Evolutionary conservation across 2,329 filamentous ascomycete genomes (phyloP), one percentile per base, ranked within the genome.

Genomic region (Stagonosporopsis rhizophila): DNA sequence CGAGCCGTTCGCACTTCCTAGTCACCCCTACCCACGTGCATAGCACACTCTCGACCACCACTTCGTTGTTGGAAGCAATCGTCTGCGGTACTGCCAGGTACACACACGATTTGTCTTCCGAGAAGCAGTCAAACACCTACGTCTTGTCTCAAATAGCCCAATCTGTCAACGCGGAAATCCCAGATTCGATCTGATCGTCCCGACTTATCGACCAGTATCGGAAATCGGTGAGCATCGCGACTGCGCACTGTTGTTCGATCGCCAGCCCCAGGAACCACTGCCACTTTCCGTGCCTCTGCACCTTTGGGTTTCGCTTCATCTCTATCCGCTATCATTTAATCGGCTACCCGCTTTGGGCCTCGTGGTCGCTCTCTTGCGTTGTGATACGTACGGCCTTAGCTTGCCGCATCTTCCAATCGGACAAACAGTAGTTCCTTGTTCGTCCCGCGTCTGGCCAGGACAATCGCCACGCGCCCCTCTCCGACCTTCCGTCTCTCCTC

Each of bases 401-500:
- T 65, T 58, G 51, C 61, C 22, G 55, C 60, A 46, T 22, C 47
- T 35, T 28, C 47, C 53, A 47, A 56, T 68, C 69, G 68, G 67
- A 68, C 66, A 62, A 68, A 67, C 54, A 62, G 35, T 58, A 52
- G 57, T 59, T 60, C 64, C 47, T 64, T 58, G 46, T 34, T 45
- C 42, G 28, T 60, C 59, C 52, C 61, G 52, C 59, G 58, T 60
- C 58, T 50, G 58, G 52, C 56, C 40, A 51, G 50, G 57, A 65
- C 53, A 57, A 51, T 67, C 58, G 67, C 70, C 66, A 66, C 68
- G 54, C 56, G 59, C 60, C 60, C 63, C 68, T 61, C 66, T 62
- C 60, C 52, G 47, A 44, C 30, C 35, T 39, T 40, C 47, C 19
- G 27, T 42, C 27, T 37, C 34, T 42, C 42, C 52, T 40, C 20